Base-by-base conservation (phyloP, 192 early-diverging fungal species). In the Phlyctochytrium bullatum region DNA sequence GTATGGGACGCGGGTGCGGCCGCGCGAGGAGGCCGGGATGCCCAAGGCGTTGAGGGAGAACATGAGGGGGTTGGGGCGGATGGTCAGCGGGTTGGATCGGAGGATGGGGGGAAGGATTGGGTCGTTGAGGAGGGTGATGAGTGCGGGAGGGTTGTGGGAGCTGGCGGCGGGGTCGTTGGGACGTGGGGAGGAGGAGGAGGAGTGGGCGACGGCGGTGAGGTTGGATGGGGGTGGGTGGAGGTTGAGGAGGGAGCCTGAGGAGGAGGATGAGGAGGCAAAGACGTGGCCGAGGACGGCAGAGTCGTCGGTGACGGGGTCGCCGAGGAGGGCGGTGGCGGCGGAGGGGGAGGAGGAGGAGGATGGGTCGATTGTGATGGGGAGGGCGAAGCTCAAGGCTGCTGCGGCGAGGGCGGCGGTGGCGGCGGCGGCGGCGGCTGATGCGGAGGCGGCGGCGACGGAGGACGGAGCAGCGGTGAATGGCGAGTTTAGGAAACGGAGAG, bases 1-100 rank as follows among this genome's bases (percentile, higher is more conserved):
- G 34, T 98, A 98, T 69, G 95, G 95, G 28, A 78, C 85, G 25
- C 83, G 90, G 64, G 83, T 98, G 52, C 89, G 92, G 30, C 29
- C 53, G 20, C 35, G 56, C 20, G 86, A 88, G 54, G 90, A 92
- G 62, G 90, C 89, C 52, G 93, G 93, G 34, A 83, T 93, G 29
- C 73, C 79, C 51, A 77, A 79, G 27, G 81, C 82, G 0, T 73
- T 90, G 34, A 76, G 78, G 51, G 78, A 82, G 1, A 81, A 67
- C 53, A 68, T 71, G 20, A 61, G 52, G 0, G 62, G 62, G 52
- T 67, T 86, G 10, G 73, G 72, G 56, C 78, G 85, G 64, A 85
- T 80, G 16, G 74, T 67, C n/a, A 81, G 86, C 40, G 77, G 81
- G 28, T 75, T 77, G 68, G 82, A 86, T 6, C 73, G 83, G 32